Evolutionary conservation across 164 flowering plant genomes (phyloP).

Genomic region (Annona squamosa): DNA sequence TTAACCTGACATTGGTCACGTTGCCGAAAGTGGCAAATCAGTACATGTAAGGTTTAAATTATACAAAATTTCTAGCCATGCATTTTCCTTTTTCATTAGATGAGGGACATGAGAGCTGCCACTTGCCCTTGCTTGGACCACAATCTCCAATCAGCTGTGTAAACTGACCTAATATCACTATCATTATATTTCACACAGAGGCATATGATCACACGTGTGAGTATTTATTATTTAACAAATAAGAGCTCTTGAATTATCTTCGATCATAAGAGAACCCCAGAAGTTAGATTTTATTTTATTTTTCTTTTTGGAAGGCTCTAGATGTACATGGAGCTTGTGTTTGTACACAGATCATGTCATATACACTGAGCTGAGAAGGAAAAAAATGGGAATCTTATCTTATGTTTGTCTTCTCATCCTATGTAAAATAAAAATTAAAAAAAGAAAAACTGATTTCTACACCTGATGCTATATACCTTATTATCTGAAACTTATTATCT

Average conservation of each 20-base stretch:
- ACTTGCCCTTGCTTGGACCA: too few species aligned
- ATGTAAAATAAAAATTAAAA: too few species aligned
- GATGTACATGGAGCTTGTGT: constrained; percentile 6
- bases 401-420: not conserved
- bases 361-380: constrained; percentile 1
- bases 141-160: too few species aligned
- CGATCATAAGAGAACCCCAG: not conserved
- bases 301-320: constrained; percentile 7
- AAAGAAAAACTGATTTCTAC: not conserved
- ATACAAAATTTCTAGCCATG: too few species aligned
- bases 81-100: too few species aligned
- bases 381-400: not conserved
- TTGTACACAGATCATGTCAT: constrained; percentile 10
- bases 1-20: too few species aligned
- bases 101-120: too few species aligned
- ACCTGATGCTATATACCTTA: not conserved
- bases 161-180: too few species aligned
- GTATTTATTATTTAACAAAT: not conserved
- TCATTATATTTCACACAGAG: not conserved
- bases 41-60: too few species aligned
- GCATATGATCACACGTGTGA: not conserved
- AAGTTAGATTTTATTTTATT: too few species aligned
- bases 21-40: too few species aligned
- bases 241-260: not conserved
- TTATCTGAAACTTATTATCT: not conserved